These are phyloP conservation scores for Plasmodium vinckei DNA, from an alignment of 169 alveolate species.

Conservation along the genomic window DNA sequence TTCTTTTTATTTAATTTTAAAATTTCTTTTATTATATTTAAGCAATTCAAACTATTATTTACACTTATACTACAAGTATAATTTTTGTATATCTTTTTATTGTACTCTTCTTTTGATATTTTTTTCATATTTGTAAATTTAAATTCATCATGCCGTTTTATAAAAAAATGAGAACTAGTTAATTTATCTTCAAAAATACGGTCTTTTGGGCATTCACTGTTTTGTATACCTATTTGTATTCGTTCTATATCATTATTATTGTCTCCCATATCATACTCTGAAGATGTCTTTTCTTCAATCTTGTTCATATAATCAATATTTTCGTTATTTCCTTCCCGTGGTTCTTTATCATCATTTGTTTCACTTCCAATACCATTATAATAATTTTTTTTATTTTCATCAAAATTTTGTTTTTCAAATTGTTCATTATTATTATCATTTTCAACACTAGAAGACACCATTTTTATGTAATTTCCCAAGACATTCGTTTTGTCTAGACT, in stretches of 20 bases:
- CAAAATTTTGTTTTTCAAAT: neutral
- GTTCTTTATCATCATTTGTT: neutral
- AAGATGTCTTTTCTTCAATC: neutral
- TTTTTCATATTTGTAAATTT: constrained; percentile 21
- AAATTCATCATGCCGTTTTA: constrained; percentile 18
- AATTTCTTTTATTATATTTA: constrained; percentile 51
- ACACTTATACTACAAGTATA: constrained; percentile 66
- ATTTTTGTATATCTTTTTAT: constrained; percentile 54
- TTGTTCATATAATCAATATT: neutral
- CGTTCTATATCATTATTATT: neutral
- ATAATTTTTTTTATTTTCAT: neutral
- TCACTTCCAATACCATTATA: neutral
- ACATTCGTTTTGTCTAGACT: neutral
- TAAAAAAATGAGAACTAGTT: constrained; percentile 24
- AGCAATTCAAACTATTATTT: constrained; percentile 64
- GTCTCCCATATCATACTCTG: neutral
- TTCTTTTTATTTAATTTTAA: constrained; percentile 44
- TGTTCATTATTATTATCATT: neutral
- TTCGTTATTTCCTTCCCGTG: neutral
- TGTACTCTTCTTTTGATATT: constrained; percentile 27
- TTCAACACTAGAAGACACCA: neutral
- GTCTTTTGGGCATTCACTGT: neutral
- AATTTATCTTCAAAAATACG: neutral
- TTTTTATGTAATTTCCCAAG: neutral
- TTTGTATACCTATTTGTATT: neutral